A percentile compares a stretch with the other conserved stretches of the same genome.
phyloP scores from a whole-genome alignment of 345 rosid species.

The Tarenaya hassleriana region DNA sequence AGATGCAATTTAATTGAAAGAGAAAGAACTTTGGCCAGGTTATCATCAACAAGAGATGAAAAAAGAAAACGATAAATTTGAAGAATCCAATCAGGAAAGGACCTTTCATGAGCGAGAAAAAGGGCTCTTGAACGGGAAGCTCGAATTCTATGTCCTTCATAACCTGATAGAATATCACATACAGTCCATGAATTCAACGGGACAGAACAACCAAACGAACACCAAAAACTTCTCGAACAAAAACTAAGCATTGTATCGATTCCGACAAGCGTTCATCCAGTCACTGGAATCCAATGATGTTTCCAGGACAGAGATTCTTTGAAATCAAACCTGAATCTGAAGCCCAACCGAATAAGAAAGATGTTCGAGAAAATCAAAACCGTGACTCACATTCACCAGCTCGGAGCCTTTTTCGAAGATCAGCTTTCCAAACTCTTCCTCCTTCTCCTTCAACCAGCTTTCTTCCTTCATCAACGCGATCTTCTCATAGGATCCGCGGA shows the following conservation, averaged over 20 bases:
- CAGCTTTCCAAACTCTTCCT: constrained; percentile 36
- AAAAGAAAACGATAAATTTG: background rate
- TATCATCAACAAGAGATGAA: background rate
- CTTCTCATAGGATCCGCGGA: constrained; percentile 23
- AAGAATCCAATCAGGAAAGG: constrained; percentile 3
- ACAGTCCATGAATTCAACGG: background rate
- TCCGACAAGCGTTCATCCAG: constrained; percentile 1
- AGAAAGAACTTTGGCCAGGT: constrained; percentile 12
- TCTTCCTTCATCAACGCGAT: constrained; percentile 24
- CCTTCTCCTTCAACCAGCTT: constrained; percentile 26
- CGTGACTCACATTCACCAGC: constrained; percentile 32
- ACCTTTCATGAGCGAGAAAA: constrained; percentile 44
- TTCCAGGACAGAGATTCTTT: background rate
- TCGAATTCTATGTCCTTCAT: constrained; percentile 31
- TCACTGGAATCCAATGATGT: background rate
- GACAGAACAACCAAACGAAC: background rate
- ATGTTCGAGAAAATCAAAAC: background rate
- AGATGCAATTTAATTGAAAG: too few species aligned
- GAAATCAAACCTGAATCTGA: constrained; percentile 3
- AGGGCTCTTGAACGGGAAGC: constrained; percentile 47
- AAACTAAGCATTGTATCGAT: background rate
- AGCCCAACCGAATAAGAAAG: background rate
- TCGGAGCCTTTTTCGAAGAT: constrained; percentile 33
- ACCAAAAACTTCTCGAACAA: constrained; percentile 4
- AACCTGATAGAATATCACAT: constrained; percentile 25